These are phyloP conservation scores for Telfairia occidentalis DNA, from an alignment of 331 rosid species.

Conservation along the genomic window DNA sequence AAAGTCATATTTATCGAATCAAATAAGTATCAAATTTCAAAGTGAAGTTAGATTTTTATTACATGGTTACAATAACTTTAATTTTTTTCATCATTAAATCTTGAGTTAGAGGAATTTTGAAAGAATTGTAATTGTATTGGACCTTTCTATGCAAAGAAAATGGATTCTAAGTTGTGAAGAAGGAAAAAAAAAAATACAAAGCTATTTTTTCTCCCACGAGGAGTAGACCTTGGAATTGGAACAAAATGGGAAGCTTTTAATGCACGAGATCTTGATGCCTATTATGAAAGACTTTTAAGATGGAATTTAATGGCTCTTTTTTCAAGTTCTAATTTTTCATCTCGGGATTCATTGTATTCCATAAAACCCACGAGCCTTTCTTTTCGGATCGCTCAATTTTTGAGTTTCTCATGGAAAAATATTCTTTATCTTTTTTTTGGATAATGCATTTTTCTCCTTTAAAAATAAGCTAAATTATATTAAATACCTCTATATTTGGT, in stretches of 20 bases:
- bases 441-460: not conserved
- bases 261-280: not conserved
- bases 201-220: not conserved
- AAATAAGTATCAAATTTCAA: no score
- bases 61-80: no score
- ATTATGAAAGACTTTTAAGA: constrained; percentile 2
- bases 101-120: not conserved
- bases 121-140: not conserved
- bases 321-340: not conserved
- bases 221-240: constrained; percentile 10
- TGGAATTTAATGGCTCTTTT: not conserved
- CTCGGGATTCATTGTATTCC: not conserved
- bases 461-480: not conserved
- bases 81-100: no score
- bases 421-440: not conserved
- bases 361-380: not conserved
- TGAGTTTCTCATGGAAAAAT: not conserved
- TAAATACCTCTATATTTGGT: no score
- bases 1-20: no score
- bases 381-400: not conserved
- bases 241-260: not conserved
- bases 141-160: no score
- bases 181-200: not conserved
- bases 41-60: no score
- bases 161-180: not conserved